Conservation (phyloP, 2,329 filamentous ascomycete genomes). For the Aspergillus pseudoglaucus region DNA sequence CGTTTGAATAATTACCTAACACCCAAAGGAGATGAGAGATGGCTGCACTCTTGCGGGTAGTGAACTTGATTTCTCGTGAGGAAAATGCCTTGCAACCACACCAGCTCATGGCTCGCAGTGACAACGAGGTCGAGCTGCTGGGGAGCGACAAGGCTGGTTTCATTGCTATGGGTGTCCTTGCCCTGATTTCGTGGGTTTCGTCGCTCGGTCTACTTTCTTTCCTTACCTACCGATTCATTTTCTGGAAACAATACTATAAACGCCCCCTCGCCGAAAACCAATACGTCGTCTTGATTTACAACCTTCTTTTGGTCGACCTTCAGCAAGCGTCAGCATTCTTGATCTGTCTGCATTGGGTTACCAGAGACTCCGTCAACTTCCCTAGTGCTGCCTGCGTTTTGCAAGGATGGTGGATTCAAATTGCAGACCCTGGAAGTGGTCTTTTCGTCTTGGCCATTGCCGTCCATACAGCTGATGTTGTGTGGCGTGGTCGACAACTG, state of each 20-base stretch:
- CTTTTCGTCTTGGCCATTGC: constrained; percentile 49
- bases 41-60: constrained; percentile 1
- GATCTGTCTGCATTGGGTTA: constrained; percentile 41
- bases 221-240: constrained; percentile 10
- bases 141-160: constrained; percentile 36
- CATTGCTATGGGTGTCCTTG: constrained; percentile 40
- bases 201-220: constrained; percentile 31
- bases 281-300: constrained; percentile 48
- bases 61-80: constrained; percentile 1
- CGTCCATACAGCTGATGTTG: constrained; percentile 45
- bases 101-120: neutral
- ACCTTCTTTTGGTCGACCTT: constrained; percentile 45
- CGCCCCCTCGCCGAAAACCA: constrained; percentile 46
- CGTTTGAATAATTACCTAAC: neutral
- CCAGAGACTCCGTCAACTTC: constrained; percentile 35
- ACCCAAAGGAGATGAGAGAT: constrained; percentile 1
- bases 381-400: constrained; percentile 42
- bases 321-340: constrained; percentile 45
- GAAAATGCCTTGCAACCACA: neutral
- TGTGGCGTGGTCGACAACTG: constrained; percentile 43
- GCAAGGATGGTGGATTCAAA: constrained; percentile 48
- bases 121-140: neutral
- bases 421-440: constrained; percentile 46
- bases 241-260: constrained; percentile 44
- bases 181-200: constrained; percentile 34